Evolutionary conservation across 208 protist genomes (phyloP).

Genomic region (Angomonas desouzai): DNA sequence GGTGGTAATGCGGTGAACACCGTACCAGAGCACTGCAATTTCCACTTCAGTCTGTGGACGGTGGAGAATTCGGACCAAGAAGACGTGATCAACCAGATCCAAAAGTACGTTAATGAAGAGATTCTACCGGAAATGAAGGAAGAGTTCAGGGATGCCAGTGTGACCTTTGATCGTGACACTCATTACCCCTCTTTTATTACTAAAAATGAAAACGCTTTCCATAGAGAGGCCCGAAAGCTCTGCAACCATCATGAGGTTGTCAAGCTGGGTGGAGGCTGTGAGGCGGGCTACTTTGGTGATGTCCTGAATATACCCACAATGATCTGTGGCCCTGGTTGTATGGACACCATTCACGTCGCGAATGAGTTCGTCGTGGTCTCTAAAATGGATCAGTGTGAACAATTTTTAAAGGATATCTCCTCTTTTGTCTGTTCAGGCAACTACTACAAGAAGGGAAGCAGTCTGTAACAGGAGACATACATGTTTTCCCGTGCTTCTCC

Average conservation of each 20-base stretch:
- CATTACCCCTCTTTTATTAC: conserved; percentile 27
- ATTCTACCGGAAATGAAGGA: conserved; percentile 34
- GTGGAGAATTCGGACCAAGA: conserved; percentile 22
- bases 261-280: background rate
- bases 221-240: conserved; percentile 14
- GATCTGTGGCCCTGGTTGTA: conserved; percentile 8
- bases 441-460: background rate
- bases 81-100: conserved; percentile 25
- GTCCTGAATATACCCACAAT: conserved; percentile 13
- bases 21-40: conserved; percentile 44
- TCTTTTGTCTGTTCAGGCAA: background rate
- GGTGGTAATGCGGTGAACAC: conserved; percentile 46
- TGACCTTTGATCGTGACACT: conserved; percentile 14
- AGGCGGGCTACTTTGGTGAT: conserved; percentile 16
- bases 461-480: too few species aligned
- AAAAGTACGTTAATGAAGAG: conserved; percentile 27
- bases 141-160: conserved; percentile 36
- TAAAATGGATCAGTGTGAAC: conserved; percentile 3
- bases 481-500: too few species aligned
- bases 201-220: conserved; percentile 39
- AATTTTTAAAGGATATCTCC: conserved; percentile 1
- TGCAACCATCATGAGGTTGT: background rate
- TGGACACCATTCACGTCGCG: background rate
- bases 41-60: conserved; percentile 34
- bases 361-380: conserved; percentile 9